A percentile compares a stretch with the other conserved stretches of the same genome.
Evolutionary conservation across 768 basidiomycete species (phyloP).

Genomic region (Cystoderma amianthinum): DNA sequence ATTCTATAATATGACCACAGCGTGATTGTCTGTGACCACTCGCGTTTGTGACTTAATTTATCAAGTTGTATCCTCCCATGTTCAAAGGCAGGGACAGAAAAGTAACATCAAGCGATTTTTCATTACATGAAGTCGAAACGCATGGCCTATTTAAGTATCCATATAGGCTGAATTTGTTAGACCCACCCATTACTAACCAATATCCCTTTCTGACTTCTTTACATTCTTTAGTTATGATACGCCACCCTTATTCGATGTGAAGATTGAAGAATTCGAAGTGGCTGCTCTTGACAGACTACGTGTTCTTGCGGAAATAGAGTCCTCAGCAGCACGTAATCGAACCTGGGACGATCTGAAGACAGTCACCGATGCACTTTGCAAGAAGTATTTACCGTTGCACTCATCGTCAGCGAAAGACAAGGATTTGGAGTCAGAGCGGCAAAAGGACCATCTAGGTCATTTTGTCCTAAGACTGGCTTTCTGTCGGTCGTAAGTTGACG

Average conservation of each 20-base stretch:
- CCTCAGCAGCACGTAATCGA: constrained; percentile 78
- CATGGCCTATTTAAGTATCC: constrained; percentile 45
- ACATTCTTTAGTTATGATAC: constrained; percentile 62
- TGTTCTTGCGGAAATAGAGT: constrained; percentile 86
- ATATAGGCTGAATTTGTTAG: constrained; percentile 75
- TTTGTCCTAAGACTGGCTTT: constrained; percentile 93
- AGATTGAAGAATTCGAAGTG: constrained; percentile 91
- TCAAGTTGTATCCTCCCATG: constrained; percentile 2
- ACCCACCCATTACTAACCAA: constrained; percentile 5
- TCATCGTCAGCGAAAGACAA: constrained; percentile 41
- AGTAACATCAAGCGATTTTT: background rate
- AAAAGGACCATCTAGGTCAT: constrained; percentile 85
- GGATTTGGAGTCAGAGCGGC: constrained; percentile 56
- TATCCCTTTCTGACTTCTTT: constrained; percentile 2
- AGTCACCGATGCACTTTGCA: constrained; percentile 56
- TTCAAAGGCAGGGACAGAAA: constrained; percentile 6
- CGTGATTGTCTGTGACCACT: background rate
- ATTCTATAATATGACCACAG: no score
- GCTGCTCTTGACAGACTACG: constrained; percentile 85
- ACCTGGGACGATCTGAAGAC: constrained; percentile 70
- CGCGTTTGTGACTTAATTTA: constrained; percentile 3
- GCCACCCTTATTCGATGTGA: constrained; percentile 84
- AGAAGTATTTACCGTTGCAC: constrained; percentile 71
- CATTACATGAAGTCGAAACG: constrained; percentile 16
- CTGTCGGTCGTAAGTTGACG: constrained; percentile 79